Percentiles rank a stretch among this genome's conserved stretches.
Conservation (phyloP, 768 basidiomycete species). For the Phanerodontia chrysosporium region DNA sequence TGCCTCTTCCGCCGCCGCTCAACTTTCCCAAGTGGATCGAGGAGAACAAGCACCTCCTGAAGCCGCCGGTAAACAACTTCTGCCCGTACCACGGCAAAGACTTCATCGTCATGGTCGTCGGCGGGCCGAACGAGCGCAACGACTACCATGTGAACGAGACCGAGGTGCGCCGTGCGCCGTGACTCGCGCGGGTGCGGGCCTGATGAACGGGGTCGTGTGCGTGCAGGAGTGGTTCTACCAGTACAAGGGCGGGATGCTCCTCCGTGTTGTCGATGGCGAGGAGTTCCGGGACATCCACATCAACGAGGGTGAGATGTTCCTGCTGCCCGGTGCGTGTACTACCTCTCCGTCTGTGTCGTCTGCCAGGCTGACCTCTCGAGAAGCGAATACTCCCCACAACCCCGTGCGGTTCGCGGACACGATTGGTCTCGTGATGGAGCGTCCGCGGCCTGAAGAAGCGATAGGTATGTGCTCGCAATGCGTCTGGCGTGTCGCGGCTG, state of each 20-base stretch:
- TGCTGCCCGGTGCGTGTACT: slow-evolving; percentile 71
- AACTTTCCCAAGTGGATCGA: slow-evolving; percentile 89
- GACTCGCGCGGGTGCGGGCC: neutral
- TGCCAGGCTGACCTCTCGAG: neutral
- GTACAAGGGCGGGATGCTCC: slow-evolving; percentile 87
- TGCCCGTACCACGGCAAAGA: slow-evolving; percentile 80
- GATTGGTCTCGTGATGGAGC: slow-evolving; percentile 87
- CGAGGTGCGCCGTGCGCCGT: slow-evolving; percentile 44
- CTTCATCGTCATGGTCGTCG: slow-evolving; percentile 93
- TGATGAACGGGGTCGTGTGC: neutral
- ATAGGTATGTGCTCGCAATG: slow-evolving; percentile 49
- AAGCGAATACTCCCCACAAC: slow-evolving; percentile 92
- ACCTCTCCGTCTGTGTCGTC: neutral
- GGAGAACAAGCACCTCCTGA: slow-evolving; percentile 73
- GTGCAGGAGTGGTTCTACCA: slow-evolving; percentile 96
- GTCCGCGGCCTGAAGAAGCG: slow-evolving; percentile 69
- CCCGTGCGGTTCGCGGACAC: slow-evolving; percentile 90
- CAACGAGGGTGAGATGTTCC: slow-evolving; percentile 94
- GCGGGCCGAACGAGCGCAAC: slow-evolving; percentile 90
- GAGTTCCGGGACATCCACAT: slow-evolving; percentile 83
- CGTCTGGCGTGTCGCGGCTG: no score
- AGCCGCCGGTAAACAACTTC: slow-evolving; percentile 92
- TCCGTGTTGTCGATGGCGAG: slow-evolving; percentile 80
- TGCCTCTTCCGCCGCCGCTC: slow-evolving; percentile 77
- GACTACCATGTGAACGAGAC: slow-evolving; percentile 97